Evolutionary conservation across 164 flowering plant species (phyloP).

Genomic region (Sedum album): DNA sequence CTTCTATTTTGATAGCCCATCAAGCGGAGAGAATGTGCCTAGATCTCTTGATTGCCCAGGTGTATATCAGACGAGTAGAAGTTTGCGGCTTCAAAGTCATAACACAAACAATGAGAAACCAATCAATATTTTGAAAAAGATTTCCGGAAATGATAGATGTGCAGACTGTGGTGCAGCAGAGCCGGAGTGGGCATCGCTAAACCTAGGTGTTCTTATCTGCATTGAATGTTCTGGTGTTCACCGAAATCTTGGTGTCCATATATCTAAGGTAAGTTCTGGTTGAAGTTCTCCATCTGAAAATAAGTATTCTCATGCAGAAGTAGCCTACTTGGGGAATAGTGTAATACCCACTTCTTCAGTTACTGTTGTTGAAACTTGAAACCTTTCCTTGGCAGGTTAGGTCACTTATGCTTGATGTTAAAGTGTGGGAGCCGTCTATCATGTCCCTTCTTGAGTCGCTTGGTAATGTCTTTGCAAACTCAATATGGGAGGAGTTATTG

Average conservation of each 20-base stretch:
- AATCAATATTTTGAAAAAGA: slow-evolving; percentile 57
- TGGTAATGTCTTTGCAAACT: slow-evolving; percentile 74
- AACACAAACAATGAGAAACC: slow-evolving; percentile 59
- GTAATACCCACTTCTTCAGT: background rate
- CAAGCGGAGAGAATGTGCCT: slow-evolving; percentile 38
- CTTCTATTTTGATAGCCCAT: slow-evolving; percentile 49
- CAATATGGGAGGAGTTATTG: slow-evolving; percentile 81
- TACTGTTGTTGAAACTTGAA: background rate
- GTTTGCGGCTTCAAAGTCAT: slow-evolving; percentile 39
- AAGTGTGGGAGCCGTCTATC: slow-evolving; percentile 92
- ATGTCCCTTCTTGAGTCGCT: slow-evolving; percentile 67
- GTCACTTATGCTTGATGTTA: slow-evolving; percentile 86
- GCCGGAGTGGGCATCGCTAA: slow-evolving; percentile 98
- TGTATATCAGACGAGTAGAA: slow-evolving; percentile 41
- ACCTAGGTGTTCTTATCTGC: slow-evolving; percentile 93
- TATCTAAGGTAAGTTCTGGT: slow-evolving; percentile 49
- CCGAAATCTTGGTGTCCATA: slow-evolving; percentile 90
- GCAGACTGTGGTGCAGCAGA: slow-evolving; percentile 97
- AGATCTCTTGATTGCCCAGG: slow-evolving; percentile 30
- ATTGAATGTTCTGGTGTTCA: slow-evolving; percentile 99
- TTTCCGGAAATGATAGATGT: slow-evolving; percentile 86
- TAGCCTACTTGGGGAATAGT: background rate
- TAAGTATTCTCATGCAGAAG: background rate
- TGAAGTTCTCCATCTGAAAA: background rate
- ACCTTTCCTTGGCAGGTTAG: slow-evolving; percentile 46